Base-by-base conservation (phyloP, 2,329 filamentous ascomycete genomes). In the Thielaviopsis ethacetica region DNA sequence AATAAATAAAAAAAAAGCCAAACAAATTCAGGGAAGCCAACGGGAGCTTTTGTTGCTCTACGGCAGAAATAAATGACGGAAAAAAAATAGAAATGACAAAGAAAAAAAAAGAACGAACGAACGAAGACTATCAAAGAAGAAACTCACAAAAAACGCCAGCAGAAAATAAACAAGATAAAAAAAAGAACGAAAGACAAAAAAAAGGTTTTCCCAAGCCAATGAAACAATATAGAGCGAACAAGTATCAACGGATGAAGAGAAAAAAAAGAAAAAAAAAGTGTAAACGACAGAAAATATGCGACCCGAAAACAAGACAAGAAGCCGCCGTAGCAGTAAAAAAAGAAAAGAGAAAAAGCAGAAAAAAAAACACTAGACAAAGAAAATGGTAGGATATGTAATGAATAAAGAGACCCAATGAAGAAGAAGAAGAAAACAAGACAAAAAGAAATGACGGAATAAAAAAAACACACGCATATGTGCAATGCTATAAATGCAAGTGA, bases 41-140 rank as follows among this genome's bases (percentile, higher is more conserved):
- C 19, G 38, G 10, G n/a, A 27, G 30, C 10, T 34, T 34, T 34
- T 27, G 4, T 34, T 34, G 30, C 2, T 34, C 10, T n/a, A 24
- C 24, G n/a, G 30, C 12, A 50, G n/a, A 19, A 50, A 54, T 27
- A 47, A 15, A 50, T 38, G 21, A 56, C 27, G 38, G 50, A 55
- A 19, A 55, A 63, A 59, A 64, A 58, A 49, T 47, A 56, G 22
- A 60, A 56, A 62, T 62, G 21, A 62, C 63, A 61, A 63, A 58
- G 24, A 60, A 50, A 54, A 41, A 50, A 17, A 57, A 58, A 10
- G 47, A 54, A 56, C 24, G 22, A 57, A 58, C 15, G 47, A 54
- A 56, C 24, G 19, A 56, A 50, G 19, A 21, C 22, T 58, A 56
- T 27, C 24, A n/a, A 57, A 44, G 26, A 53, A 19, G 17, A 24